Percentiles rank a stretch among this genome's conserved stretches.
These are phyloP conservation scores for Diplocarpon rosae DNA, from an alignment of 2,329 filamentous ascomycete genomes.

Conservation along the genomic window DNA sequence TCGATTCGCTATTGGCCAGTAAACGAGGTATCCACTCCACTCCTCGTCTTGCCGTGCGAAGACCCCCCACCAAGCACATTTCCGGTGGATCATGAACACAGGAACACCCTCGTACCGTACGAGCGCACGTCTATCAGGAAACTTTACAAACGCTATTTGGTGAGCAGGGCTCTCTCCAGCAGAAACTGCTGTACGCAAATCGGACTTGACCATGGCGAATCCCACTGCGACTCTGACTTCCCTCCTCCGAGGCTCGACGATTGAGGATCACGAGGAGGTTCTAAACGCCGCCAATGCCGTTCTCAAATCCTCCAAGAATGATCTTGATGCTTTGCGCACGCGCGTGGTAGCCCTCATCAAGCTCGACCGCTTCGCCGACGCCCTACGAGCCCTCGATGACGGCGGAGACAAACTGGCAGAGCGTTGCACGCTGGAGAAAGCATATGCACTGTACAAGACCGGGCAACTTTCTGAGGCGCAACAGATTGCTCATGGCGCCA, in stretches of 20 bases:
- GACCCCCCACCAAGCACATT: too few relatives aligned
- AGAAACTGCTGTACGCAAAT: neutral
- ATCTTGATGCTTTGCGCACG: constrained; percentile 51
- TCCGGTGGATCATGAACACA: too few relatives aligned
- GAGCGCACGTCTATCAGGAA: neutral
- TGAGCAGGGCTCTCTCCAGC: neutral
- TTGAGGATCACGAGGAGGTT: constrained; percentile 64
- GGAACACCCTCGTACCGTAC: too few relatives aligned
- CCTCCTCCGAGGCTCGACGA: constrained; percentile 40
- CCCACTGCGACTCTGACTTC: constrained; percentile 24
- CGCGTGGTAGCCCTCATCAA: constrained; percentile 67
- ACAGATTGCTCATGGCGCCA: constrained; percentile 20
- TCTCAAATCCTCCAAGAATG: constrained; percentile 48
- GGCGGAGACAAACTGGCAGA: constrained; percentile 50
- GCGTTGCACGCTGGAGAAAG: constrained; percentile 55
- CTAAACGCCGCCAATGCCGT: constrained; percentile 53
- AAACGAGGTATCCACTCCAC: too few relatives aligned
- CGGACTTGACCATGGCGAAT: constrained; percentile 23
- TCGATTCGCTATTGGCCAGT: too few relatives aligned
- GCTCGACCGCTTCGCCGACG: constrained; percentile 73
- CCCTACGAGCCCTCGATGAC: constrained; percentile 55
- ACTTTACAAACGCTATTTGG: neutral
- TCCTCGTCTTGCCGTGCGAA: too few relatives aligned
- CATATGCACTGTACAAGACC: constrained; percentile 76
- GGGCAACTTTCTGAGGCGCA: constrained; percentile 57